Evolutionary conservation across 169 alveolate genomes (phyloP).

Genomic region (Plasmodium vivax): DNA sequence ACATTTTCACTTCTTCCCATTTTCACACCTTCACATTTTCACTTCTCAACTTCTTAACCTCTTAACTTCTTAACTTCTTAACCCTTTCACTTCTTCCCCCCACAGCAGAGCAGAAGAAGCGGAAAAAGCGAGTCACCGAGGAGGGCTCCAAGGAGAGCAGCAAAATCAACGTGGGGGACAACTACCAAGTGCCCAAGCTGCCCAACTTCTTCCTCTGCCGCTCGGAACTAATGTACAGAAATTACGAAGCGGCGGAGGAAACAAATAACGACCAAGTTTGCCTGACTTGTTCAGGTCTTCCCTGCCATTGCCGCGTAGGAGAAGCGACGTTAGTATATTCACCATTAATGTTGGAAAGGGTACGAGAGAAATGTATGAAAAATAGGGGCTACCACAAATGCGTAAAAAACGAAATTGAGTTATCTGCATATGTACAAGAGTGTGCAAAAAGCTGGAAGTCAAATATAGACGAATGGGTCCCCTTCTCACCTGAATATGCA

Average conservation of each 20-base stretch:
- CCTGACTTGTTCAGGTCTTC: slow-evolving; percentile 52
- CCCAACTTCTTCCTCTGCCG: slow-evolving; percentile 85
- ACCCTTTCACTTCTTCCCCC: background rate
- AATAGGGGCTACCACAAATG: slow-evolving; percentile 71
- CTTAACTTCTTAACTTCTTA: too few species aligned
- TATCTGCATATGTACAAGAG: slow-evolving; percentile 86
- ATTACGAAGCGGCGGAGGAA: slow-evolving; percentile 45
- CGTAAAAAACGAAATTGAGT: slow-evolving; percentile 70
- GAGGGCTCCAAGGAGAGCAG: slow-evolving; percentile 84
- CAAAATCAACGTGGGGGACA: slow-evolving; percentile 85
- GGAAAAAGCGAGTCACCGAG: slow-evolving; percentile 84
- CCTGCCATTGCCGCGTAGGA: slow-evolving; percentile 61
- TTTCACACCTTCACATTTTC: too few species aligned
- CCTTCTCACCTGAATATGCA: slow-evolving; percentile 91
- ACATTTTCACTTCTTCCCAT: too few species aligned
- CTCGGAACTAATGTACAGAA: slow-evolving; percentile 69
- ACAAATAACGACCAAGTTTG: slow-evolving; percentile 31
- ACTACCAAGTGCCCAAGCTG: slow-evolving; percentile 88
- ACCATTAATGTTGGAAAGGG: slow-evolving; percentile 65
- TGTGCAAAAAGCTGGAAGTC: slow-evolving; percentile 90
- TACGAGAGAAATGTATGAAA: slow-evolving; percentile 53
- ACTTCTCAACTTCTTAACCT: too few species aligned
- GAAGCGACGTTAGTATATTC: slow-evolving; percentile 71
- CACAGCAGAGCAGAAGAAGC: slow-evolving; percentile 65
- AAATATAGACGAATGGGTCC: slow-evolving; percentile 89